Percentiles rank a stretch among this genome's conserved stretches.
phyloP scores from a whole-genome alignment of 345 rosid species.

The rapeseed (Brassica napus) region DNA sequence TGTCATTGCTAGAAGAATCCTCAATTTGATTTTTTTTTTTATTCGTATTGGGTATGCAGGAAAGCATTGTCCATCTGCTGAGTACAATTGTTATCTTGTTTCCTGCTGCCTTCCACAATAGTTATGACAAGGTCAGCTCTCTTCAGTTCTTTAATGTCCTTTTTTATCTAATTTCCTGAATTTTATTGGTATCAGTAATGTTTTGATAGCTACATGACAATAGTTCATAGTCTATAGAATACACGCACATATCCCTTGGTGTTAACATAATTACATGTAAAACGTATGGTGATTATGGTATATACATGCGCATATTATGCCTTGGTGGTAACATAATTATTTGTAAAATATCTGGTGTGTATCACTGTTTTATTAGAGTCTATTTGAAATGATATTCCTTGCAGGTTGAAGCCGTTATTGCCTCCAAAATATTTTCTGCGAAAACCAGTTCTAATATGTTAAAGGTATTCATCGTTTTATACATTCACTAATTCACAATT shows the following conservation, averaged over 20 bases:
- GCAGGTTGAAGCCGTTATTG: conserved; percentile 74
- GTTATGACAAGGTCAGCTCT: conserved; percentile 68
- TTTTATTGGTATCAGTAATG: neutral
- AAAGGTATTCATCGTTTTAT: conserved; percentile 49
- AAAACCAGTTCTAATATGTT: conserved; percentile 55
- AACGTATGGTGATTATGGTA: too few relatives aligned
- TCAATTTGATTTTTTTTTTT: too few relatives aligned
- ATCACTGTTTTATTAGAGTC: neutral
- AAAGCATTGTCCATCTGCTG: conserved; percentile 54
- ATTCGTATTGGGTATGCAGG: conserved; percentile 51
- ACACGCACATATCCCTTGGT: neutral
- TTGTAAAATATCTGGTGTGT: neutral
- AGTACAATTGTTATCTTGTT: conserved; percentile 53
- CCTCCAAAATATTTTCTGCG: conserved; percentile 61
- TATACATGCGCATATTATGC: neutral
- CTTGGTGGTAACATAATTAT: neutral
- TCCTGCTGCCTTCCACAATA: conserved; percentile 63
- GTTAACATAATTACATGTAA: neutral
- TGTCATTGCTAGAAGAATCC: too few relatives aligned
- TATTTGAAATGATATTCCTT: conserved; percentile 18
- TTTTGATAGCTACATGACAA: neutral
- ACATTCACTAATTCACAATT: neutral
- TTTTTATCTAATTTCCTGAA: too few relatives aligned
- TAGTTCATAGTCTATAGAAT: neutral
- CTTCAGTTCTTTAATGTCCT: too few relatives aligned